Evolutionary conservation across 1,139 yeast species (phyloP), one percentile per base, ranked within the genome.

Genomic region (Kurtzmaniella quercitrusa): DNA sequence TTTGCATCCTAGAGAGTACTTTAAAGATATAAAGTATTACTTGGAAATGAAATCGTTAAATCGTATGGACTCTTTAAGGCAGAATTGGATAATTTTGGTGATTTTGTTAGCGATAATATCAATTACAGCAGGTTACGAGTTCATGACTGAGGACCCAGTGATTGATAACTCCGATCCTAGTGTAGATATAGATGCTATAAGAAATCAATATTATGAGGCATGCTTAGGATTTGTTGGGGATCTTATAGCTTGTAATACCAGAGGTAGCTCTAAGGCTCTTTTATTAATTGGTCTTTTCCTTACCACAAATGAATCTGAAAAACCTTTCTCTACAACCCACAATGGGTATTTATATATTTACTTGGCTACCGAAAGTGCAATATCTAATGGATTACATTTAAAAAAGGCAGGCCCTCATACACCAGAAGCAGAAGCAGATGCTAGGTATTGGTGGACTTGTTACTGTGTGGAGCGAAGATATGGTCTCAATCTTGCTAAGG

Each of bases 131-230:
- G 55, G 53, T 11, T 53, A 48, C 43, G 57, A 53, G 34, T 52
- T 50, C 31, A 60, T 85, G 25, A 85, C 79, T 41, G 69, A 72
- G 2, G 58, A 70, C 6, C 75, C 71, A 41, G 79, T 27, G 12
- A 31, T 31, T 15, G 36, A 71, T 27, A 63, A 59, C 21, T 44
- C 49, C 1, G 55, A 55, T 31, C 55, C 58, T 1, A 57, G 58
- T 2, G 14, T 27, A 4, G 31, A 27, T 10, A 6, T n/a, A 27
- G 31, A 27, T 27, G 7, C 31, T 10, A n/a, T 27, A 12, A 27
- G 31, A 27, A 49, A 50, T 37, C 41, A 38, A 8, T 55, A 49
- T 34, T 55, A 50, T 36, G 49, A 48, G 33, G 51, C 53, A 12
- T 48, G 55, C 25, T 46, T 53, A 37, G 54, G 51, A 12, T 55